phyloP scores from a whole-genome alignment of 805 yeast species.

The Komagataella kurtzmanii region DNA sequence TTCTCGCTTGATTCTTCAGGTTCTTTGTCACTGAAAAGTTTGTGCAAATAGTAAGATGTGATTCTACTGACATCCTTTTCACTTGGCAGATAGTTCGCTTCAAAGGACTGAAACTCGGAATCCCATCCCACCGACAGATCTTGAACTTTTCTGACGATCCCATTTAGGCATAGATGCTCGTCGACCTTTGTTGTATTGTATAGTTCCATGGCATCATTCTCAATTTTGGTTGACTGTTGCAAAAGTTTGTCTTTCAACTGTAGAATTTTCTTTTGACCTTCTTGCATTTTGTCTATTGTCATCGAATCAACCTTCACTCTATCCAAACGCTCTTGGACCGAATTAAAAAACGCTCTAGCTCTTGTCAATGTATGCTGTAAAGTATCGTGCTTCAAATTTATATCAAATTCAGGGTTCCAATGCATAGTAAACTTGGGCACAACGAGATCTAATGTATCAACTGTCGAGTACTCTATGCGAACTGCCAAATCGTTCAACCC shows the following conservation, averaged over 20 bases:
- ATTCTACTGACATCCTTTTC: constrained; percentile 87
- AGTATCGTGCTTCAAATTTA: constrained; percentile 52
- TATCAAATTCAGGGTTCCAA: constrained; percentile 63
- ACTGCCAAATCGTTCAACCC: constrained; percentile 71
- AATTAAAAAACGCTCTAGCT: constrained; percentile 50
- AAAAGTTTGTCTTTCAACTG: constrained; percentile 41
- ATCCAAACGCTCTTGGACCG: constrained; percentile 54
- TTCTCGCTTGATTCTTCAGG: constrained; percentile 8
- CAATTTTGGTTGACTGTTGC: constrained; percentile 34
- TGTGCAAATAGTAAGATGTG: constrained; percentile 76
- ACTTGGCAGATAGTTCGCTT: constrained; percentile 66
- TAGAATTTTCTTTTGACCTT: constrained; percentile 46
- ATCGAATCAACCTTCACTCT: constrained; percentile 73
- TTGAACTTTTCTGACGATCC: constrained; percentile 57
- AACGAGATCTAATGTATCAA: constrained; percentile 67
- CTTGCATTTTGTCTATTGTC: constrained; percentile 55
- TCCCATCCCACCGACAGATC: constrained; percentile 85
- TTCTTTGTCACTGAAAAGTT: constrained; percentile 46
- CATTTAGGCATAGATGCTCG: constrained; percentile 59
- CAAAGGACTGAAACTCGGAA: constrained; percentile 67
- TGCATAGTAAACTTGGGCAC: constrained; percentile 61
- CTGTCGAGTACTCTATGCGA: constrained; percentile 59
- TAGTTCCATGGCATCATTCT: constrained; percentile 31
- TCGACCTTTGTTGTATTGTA: constrained; percentile 45
- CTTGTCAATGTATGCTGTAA: constrained; percentile 39